Base-by-base conservation (phyloP, 208 protist genomes). In the Trypanosoma boissoni region DNA sequence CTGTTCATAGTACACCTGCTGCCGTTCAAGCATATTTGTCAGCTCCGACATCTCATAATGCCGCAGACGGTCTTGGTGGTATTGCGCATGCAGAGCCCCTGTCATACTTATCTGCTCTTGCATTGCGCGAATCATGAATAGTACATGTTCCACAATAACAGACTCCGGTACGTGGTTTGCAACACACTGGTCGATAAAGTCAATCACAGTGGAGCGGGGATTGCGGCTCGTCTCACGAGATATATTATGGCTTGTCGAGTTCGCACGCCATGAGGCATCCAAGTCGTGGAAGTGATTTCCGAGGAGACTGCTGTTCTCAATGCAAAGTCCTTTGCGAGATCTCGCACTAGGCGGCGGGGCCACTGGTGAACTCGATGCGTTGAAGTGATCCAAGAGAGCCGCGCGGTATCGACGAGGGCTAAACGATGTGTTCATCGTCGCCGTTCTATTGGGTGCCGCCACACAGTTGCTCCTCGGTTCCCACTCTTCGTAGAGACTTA, bases 101-200 rank as follows among this genome's bases (percentile, higher is more conserved):
- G 80, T 73, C 16, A 93, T 55, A 24, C 53, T 74, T 20, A 90
- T 65, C 21, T 76, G 74, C 37, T 88, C 83, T 52, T 72, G 49
- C 82, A 93, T 93, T 16, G 80, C 71, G 43, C 71, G 49, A n/a
- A 83, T 68, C 80, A 94, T 90, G 37, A 89, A 88, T 24, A 78
- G 58, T 16, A 91, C 83, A 49, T 91, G 78, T 34, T 80, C 68
- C 4, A 82, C 82, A 57, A 89, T 94, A 29, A 79, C 44, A 18
- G 72, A 69, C 49, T 90, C 83, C 23, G 83, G 81, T 14, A 94
- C 73, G 27, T 70, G 54, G 27, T 68, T 44, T 20, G 41, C 41
- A 14, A 91, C 54, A 57, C 80, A 87, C 24, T 79, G 56, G 63
- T 94, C 87, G 18, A 94, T 89, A 57, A 90, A 94, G 43, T 76